Base-by-base conservation (phyloP, 768 basidiomycete genomes). In the Mycena crocata region DNA sequence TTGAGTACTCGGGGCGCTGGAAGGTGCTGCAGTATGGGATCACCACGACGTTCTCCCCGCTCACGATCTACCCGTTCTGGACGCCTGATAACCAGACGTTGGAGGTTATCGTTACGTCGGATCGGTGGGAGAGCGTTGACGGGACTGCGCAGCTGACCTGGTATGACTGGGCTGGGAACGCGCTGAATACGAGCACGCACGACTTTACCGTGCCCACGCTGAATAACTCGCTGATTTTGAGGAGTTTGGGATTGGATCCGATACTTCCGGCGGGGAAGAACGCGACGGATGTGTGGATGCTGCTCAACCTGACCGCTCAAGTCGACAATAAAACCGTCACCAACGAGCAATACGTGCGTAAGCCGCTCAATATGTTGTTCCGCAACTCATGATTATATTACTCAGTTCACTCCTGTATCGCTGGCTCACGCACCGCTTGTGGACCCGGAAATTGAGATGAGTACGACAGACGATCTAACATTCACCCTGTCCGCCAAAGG, bases 1-100 rank as follows among this genome's bases (percentile, higher is more conserved):
- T 87, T 70, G 87, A 88, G 70, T 86, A 86, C 69, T 86, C 85
- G 7, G 87, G 88, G 10, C 75, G 88, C 24, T 88, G 87, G 88
- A 88, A 89, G 74, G 87, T 86, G 3, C 76, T 87, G 60, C 82
- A 89, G 63, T 87, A 88, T 68, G 86, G 81, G 24, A 72, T 85
- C 66, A 75, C 84, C 17, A 75, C 74, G 23, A 78, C 79, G 7
- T 88, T 83, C 71, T 76, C 81, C 1, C 85, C 87, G 13, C 75
- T 88, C 31, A 75, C 80, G 55, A 81, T 87, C 66, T 85, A 85
- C 62, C 85, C 88, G 23, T 88, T 89, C 77, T 89, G 86, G 87
- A 84, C 82, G 13, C 79, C 83, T 2, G 78, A 75, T 15, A 86
- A 83, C 54, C 74, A 84, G 71, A 83, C 82, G 21, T 69, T 89